Evolutionary conservation across 345 rosid genomes (phyloP).

Genomic region (Dipteronia sinensis): DNA sequence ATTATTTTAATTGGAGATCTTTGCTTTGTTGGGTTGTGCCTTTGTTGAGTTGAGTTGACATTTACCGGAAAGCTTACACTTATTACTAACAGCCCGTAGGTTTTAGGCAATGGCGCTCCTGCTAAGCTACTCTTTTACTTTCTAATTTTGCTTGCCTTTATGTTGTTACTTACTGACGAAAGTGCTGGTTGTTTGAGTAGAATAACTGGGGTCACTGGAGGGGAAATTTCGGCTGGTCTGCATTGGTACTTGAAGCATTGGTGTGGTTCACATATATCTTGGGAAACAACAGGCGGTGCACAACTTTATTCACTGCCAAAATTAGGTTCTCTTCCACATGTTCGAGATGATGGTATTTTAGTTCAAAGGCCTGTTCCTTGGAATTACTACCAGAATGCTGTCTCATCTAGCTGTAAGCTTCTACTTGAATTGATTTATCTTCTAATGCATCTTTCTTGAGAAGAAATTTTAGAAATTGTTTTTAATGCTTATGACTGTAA

Average conservation of each 20-base stretch:
- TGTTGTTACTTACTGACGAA: conserved; percentile 5
- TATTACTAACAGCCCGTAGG: neutral
- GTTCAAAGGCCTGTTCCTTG: conserved; percentile 59
- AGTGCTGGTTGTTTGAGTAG: conserved; percentile 36
- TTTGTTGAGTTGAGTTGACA: conserved; percentile 1
- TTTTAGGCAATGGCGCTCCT: neutral
- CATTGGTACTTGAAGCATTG: conserved; percentile 69
- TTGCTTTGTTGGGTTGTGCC: neutral
- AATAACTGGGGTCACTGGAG: conserved; percentile 62
- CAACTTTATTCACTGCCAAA: conserved; percentile 50
- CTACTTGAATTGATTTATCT: conserved; percentile 14
- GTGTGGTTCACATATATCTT: conserved; percentile 69
- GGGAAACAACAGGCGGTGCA: conserved; percentile 73
- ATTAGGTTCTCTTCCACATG: conserved; percentile 52
- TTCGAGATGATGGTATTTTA: conserved; percentile 48
- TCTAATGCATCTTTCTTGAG: neutral
- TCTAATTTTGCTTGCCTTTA: neutral
- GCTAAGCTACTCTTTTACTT: neutral
- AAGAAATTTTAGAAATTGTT: neutral
- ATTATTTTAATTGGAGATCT: neutral
- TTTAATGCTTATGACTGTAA: neutral
- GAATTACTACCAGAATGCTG: conserved; percentile 86
- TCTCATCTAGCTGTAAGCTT: conserved; percentile 71
- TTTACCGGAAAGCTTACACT: neutral
- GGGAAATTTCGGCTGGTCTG: conserved; percentile 65